Base-by-base conservation (phyloP, 2,329 filamentous ascomycete genomes). In the Trichoderma sp. region DNA sequence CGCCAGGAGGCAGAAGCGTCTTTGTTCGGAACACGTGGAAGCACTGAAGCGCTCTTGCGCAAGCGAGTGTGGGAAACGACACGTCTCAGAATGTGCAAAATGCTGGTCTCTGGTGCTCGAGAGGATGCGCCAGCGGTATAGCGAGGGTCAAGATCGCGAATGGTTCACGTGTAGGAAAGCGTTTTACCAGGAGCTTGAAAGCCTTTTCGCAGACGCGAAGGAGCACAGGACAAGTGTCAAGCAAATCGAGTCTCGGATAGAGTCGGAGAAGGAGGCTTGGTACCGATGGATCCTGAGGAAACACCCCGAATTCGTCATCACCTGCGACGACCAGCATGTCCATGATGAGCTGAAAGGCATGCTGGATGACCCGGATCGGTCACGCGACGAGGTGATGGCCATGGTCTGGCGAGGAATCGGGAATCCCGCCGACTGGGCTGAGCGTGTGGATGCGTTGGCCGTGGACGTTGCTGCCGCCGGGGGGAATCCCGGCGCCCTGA, bases 261-360 rank as follows among this genome's bases (percentile, higher is more conserved):
- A 79, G 10, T 80, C 80, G 32, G 84, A 87, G 73, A 85, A 85
- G 72, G 80, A 81, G 69, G 80, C 80, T 12, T 87, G 86, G 84
- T 85, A 86, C 67, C 80, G 82, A 65, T 82, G 79, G 74, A 78
- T 80, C 3, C 70, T 82, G 54, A 75, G 78, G n/a, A 76, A 72
- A 66, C 76, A 80, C 57, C 79, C 79, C 7, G 78, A 78, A 61
- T 79, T 81, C 68, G 74, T 81, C 22, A 74, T 76, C 29, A 73
- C 75, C 9, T 76, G 77, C 17, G 74, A 76, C 45, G 71, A 71
- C 17, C 71, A 72, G 29, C 71, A 73, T 12, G 73, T 76, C 17
- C 71, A 72, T 29, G 77, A 78, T 5, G 77, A 79, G 61, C 69
- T 81, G 61, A 72, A 76, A 61, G 70, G 72, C 59, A 78, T 78